Percentiles rank a stretch among this genome's conserved stretches.
Conservation (phyloP, 495 filamentous ascomycete species). For the Pyrenula massariospora region DNA sequence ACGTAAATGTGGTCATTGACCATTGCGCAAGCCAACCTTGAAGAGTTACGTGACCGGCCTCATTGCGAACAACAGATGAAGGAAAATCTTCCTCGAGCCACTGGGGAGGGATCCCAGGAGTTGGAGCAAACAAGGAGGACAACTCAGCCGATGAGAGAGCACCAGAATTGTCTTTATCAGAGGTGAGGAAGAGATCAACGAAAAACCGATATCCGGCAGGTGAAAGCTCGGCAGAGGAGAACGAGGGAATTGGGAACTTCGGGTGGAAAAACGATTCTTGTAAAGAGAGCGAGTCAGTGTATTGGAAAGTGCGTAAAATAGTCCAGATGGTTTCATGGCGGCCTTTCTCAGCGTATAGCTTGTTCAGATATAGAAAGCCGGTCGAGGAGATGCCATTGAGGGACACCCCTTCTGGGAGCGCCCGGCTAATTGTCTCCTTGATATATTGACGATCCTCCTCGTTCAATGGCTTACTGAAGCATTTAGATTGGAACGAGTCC, state of each 20-base stretch:
- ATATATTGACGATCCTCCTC: constrained; percentile 75
- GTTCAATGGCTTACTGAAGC: constrained; percentile 74
- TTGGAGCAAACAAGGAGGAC: constrained; percentile 78
- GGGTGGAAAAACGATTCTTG: constrained; percentile 88
- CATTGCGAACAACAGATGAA: constrained; percentile 86
- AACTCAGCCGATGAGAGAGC: constrained; percentile 80
- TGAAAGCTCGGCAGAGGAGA: constrained; percentile 84
- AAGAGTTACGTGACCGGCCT: constrained; percentile 87
- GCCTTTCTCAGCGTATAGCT: constrained; percentile 91
- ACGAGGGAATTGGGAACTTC: constrained; percentile 84
- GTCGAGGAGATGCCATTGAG: constrained; percentile 64
- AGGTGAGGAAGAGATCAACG: constrained; percentile 87
- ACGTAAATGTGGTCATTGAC: constrained; percentile 98
- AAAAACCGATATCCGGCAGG: constrained; percentile 95
- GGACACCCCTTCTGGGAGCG: constrained; percentile 46
- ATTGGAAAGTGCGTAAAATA: constrained; percentile 89
- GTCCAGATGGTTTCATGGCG: constrained; percentile 98
- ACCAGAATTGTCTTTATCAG: constrained; percentile 95
- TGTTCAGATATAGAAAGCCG: constrained; percentile 84
- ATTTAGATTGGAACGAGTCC: constrained; percentile 77
- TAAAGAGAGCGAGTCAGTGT: constrained; percentile 84
- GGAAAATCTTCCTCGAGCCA: constrained; percentile 93
- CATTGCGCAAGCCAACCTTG: constrained; percentile 98
- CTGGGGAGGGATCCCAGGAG: constrained; percentile 72
- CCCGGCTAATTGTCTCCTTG: constrained; percentile 68